These are phyloP conservation scores for Trypanosoma rangeli DNA, from an alignment of 208 protist genomes.

Conservation along the genomic window DNA sequence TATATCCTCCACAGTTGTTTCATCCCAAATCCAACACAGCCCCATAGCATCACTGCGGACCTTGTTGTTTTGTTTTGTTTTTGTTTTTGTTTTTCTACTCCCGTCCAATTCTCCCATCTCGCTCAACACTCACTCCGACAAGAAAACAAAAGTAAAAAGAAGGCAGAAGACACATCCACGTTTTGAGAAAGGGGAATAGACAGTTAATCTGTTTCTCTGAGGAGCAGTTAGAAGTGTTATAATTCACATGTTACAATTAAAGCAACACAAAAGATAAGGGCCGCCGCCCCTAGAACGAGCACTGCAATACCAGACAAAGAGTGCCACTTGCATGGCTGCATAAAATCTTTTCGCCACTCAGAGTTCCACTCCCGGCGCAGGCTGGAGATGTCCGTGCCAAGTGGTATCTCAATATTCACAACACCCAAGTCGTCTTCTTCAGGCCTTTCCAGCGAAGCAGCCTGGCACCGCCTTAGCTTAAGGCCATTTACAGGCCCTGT, in stretches of 20 bases:
- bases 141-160: conserved; percentile 20
- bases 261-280: background rate
- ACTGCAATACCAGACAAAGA: background rate
- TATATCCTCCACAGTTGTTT: no score
- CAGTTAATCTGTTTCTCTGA: conserved; percentile 5
- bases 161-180: background rate
- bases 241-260: background rate
- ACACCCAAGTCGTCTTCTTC: background rate
- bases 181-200: conserved; percentile 7
- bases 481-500: background rate
- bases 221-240: background rate
- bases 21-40: no score
- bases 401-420: conserved; percentile 32
- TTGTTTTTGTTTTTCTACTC: no score
- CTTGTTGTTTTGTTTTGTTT: no score
- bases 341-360: background rate
- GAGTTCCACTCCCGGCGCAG: conserved; percentile 27
- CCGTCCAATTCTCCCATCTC: no score
- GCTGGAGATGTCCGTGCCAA: conserved; percentile 2
- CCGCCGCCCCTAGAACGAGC: background rate
- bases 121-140: no score
- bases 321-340: background rate
- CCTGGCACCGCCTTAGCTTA: background rate
- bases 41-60: background rate
- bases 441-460: background rate